Percentiles rank a stretch among this genome's conserved stretches.
Conservation (phyloP, 495 filamentous ascomycete species). For the Amphirosellinia nigrospora region DNA sequence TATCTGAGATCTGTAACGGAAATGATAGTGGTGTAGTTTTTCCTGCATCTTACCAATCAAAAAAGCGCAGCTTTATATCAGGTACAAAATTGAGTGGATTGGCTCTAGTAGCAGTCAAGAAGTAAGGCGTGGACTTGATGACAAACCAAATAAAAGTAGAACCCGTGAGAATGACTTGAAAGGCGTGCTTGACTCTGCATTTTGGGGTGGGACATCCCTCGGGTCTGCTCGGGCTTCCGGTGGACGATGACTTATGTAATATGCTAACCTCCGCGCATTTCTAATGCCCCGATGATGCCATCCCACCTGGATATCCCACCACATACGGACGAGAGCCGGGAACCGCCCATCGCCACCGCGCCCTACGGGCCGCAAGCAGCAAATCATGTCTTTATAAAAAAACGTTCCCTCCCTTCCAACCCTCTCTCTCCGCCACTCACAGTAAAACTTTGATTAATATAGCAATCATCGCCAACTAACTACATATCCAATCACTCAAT, state of each 20-base stretch:
- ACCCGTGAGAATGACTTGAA: not conserved
- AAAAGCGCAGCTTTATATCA: not conserved
- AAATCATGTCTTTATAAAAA: slow-evolving; percentile 1
- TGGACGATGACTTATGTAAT: slow-evolving; percentile 11
- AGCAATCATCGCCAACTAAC: not conserved
- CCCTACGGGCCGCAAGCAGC: not conserved
- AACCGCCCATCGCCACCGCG: slow-evolving; percentile 7
- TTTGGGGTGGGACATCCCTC: not conserved
- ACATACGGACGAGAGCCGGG: too few species aligned
- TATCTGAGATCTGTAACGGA: not conserved
- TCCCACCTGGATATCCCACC: too few species aligned
- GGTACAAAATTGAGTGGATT: not conserved
- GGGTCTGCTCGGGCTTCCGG: too few species aligned
- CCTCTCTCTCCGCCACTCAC: too few species aligned
- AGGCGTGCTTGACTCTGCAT: not conserved
- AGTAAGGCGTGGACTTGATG: not conserved
- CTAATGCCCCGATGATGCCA: slow-evolving; percentile 19
- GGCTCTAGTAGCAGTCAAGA: not conserved
- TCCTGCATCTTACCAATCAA: not conserved
- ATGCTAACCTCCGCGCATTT: not conserved
- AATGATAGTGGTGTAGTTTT: not conserved
- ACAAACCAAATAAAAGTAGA: slow-evolving; percentile 12
- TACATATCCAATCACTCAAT: not conserved
- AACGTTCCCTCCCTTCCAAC: not conserved
- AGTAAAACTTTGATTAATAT: not conserved